Conservation (phyloP, 352 stramenopile species). For the Globisporangium paroecandrum region DNA sequence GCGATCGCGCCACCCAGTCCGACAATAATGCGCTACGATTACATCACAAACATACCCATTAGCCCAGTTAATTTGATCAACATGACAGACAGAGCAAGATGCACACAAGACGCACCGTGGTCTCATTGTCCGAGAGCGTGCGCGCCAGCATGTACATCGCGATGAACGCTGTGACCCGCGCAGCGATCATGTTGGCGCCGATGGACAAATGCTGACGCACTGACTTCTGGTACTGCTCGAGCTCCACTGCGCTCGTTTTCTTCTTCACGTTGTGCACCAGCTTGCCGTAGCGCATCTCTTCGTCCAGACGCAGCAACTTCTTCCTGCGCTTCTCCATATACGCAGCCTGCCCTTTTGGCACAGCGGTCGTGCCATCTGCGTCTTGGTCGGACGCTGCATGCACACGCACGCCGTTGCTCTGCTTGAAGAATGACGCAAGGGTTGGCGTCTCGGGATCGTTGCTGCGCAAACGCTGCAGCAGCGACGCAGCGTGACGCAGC, state of each 20-base stretch:
- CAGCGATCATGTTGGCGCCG: slow-evolving; percentile 83
- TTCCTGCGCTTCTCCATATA: slow-evolving; percentile 52
- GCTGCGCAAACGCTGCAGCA: slow-evolving; percentile 7
- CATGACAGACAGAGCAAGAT: not conserved
- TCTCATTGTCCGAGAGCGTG: slow-evolving; percentile 71
- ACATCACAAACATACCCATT: not conserved
- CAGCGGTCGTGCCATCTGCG: not conserved
- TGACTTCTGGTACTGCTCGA: slow-evolving; percentile 60
- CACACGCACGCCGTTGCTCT: not conserved
- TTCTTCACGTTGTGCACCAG: slow-evolving; percentile 72
- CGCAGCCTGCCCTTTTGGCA: slow-evolving; percentile 14
- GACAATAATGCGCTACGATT: slow-evolving; percentile 49
- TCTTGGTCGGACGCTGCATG: not conserved
- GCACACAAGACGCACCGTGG: slow-evolving; percentile 38
- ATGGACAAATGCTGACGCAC: slow-evolving; percentile 77
- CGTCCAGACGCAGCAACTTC: slow-evolving; percentile 70
- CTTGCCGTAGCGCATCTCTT: slow-evolving; percentile 76
- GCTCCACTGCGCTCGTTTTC: slow-evolving; percentile 37
- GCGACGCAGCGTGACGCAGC: slow-evolving; percentile 8
- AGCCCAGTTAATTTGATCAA: not conserved
- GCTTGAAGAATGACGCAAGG: slow-evolving; percentile 15
- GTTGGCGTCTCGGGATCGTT: slow-evolving; percentile 8
- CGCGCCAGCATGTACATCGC: slow-evolving; percentile 73
- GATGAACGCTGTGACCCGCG: slow-evolving; percentile 75
- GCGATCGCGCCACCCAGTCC: slow-evolving; percentile 67